Base-by-base conservation (phyloP, 2,329 filamentous ascomycete species). In the Zymoseptoria pseudotritici region DNA sequence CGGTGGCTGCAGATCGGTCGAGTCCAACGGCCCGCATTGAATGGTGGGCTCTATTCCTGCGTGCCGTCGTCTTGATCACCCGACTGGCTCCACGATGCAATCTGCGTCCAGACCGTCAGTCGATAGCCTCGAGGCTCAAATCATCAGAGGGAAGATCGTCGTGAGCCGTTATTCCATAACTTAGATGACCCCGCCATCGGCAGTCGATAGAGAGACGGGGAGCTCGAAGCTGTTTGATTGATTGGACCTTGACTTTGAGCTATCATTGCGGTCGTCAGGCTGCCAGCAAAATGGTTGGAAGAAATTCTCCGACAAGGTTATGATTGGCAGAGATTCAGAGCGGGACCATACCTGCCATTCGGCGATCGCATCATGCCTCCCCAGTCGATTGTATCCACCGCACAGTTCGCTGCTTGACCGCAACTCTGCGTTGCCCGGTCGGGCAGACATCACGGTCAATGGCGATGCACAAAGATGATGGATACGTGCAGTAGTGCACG, bases 1-100 rank as follows among this genome's bases (percentile, higher is more conserved):
- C 57, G 54, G 63, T 70, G 66, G 64, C 68, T 69, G 67, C 67
- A 65, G 65, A 64, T 67, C 61, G 58, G 58, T 59, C 61, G 58
- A 64, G 59, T 62, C 61, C 63, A 64, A 58, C 65, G 62, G 63
- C 57, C 59, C 64, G 62, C 58, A 57, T 61, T n/a, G 13, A 17
- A 17, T 46, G 54, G 50, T 62, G 42, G 53, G 53, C 64, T 53
- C 63, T 62, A 67, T 64, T 66, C 63, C 65, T 65, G 65, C 64
- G 63, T 61, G 57, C 36, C 61, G 62, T 65, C 57, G 49, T 58
- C 63, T 55, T 56, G 53, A 29, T 55, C 60, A 60, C 61, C 64
- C 60, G 61, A 67, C 63, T 65, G 65, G 65, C 54, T n/a, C 56
- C n/a, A 57, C 57, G 59, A 63, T 31, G 61, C 61, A 63, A 65